Conservation (phyloP, 2,329 filamentous ascomycete genomes). For the Geosmithia putterillii region DNA sequence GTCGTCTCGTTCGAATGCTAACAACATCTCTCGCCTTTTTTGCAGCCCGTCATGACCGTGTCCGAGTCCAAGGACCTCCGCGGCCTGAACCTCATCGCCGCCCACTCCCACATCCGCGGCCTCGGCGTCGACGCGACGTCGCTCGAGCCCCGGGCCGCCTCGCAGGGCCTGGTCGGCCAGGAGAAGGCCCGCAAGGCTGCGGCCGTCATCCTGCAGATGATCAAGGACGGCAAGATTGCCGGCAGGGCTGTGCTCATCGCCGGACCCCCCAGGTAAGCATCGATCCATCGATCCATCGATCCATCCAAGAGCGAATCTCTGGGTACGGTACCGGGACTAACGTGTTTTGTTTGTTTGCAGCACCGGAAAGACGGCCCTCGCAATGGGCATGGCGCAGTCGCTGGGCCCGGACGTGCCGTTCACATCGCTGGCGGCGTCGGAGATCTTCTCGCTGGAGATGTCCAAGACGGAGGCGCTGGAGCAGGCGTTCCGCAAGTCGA, state of each 20-base stretch:
- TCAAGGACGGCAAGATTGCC: constrained; percentile 96
- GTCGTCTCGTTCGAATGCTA: background rate
- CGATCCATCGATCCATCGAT: background rate
- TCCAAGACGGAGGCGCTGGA: constrained; percentile 97
- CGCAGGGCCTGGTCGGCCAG: constrained; percentile 91
- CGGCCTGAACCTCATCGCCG: constrained; percentile 92
- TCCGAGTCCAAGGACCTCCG: constrained; percentile 93
- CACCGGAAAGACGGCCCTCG: constrained; percentile 96
- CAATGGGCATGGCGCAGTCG: constrained; percentile 97
- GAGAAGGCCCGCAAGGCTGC: constrained; percentile 94
- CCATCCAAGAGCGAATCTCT: background rate
- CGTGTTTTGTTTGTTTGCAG: constrained; percentile 26
- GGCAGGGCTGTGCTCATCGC: constrained; percentile 90
- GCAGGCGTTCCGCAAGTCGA: constrained; percentile 97
- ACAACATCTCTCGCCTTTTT: background rate
- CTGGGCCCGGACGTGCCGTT: constrained; percentile 91
- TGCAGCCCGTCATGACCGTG: constrained; percentile 58
- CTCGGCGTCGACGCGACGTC: constrained; percentile 88
- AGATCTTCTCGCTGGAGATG: constrained; percentile 99
- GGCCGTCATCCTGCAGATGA: constrained; percentile 95
- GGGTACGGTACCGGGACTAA: background rate
- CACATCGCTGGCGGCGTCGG: constrained; percentile 87
- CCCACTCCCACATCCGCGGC: constrained; percentile 94
- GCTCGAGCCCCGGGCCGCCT: constrained; percentile 71
- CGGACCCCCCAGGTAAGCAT: constrained; percentile 64